Conservation (phyloP, 345 rosid genomes). For the Microthlaspi erraticum region DNA sequence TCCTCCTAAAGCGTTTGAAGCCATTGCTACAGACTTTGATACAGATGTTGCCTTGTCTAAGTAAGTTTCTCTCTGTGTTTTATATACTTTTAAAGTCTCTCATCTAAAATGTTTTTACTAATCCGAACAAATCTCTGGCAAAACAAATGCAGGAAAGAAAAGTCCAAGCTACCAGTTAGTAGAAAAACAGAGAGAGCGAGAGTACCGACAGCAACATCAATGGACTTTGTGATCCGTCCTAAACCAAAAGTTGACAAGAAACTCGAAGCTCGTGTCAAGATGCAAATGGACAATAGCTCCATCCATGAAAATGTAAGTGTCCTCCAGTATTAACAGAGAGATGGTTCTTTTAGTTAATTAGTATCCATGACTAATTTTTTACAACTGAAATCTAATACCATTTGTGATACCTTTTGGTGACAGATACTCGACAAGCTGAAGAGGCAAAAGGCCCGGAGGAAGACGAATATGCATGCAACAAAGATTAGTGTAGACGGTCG, state of each 20-base stretch:
- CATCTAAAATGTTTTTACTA: background rate
- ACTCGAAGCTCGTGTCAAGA: constrained; percentile 64
- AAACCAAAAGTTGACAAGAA: constrained; percentile 66
- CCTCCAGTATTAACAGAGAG: background rate
- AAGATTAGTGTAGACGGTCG: constrained; percentile 77
- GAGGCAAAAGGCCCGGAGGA: constrained; percentile 66
- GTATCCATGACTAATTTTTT: background rate
- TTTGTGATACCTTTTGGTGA: constrained; percentile 17
- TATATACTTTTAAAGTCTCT: background rate
- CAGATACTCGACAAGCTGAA: constrained; percentile 76
- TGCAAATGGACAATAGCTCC: background rate
- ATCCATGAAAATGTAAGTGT: constrained; percentile 10
- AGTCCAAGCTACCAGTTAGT: constrained; percentile 51
- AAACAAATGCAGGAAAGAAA: constrained; percentile 42
- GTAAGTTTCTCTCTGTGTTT: constrained; percentile 16
- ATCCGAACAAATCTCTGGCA: background rate
- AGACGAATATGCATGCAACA: constrained; percentile 70
- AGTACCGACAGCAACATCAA: constrained; percentile 74
- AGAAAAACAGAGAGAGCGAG: constrained; percentile 56
- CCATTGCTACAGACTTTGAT: constrained; percentile 70
- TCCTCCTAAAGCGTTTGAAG: constrained; percentile 43
- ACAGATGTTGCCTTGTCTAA: constrained; percentile 61
- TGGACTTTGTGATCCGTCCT: constrained; percentile 80
- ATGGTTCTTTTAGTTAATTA: background rate
- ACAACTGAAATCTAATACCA: background rate